These are phyloP conservation scores for Phytomonas serpens DNA, from an alignment of 208 protist species.

Conservation along the genomic window DNA sequence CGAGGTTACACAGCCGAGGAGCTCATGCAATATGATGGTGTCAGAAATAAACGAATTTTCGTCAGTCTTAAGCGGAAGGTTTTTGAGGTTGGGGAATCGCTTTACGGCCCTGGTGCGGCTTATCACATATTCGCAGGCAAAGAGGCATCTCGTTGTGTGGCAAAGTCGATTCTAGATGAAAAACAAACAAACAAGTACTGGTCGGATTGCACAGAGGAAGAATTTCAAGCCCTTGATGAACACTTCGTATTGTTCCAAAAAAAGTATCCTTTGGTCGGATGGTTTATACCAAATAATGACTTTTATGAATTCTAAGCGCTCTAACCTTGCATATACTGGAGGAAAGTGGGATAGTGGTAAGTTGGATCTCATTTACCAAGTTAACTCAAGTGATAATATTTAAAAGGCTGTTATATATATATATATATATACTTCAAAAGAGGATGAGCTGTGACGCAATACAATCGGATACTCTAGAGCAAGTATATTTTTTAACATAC, in stretches of 20 bases:
- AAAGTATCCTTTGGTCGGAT: slow-evolving; percentile 83
- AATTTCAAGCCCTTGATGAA: slow-evolving; percentile 55
- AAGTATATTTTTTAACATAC: not conserved
- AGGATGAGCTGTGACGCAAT: not conserved
- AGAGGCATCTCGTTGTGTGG: slow-evolving; percentile 59
- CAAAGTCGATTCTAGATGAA: slow-evolving; percentile 45
- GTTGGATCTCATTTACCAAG: slow-evolving; percentile 8
- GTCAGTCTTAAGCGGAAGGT: slow-evolving; percentile 76
- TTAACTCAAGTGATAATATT: not conserved
- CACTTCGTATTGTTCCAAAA: slow-evolving; percentile 60
- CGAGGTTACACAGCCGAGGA: slow-evolving; percentile 65
- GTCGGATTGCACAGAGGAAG: slow-evolving; percentile 52
- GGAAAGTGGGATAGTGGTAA: not conserved
- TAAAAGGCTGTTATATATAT: not conserved
- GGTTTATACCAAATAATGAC: slow-evolving; percentile 57
- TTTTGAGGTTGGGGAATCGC: slow-evolving; percentile 77
- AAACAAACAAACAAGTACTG: slow-evolving; percentile 71
- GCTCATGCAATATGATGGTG: slow-evolving; percentile 58
- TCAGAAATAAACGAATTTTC: slow-evolving; percentile 46
- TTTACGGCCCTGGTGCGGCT: slow-evolving; percentile 69
- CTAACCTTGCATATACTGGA: not conserved
- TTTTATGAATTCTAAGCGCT: slow-evolving; percentile 37
- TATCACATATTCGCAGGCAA: slow-evolving; percentile 79
- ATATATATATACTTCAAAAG: not conserved
- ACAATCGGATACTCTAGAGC: not conserved